These are phyloP conservation scores for Cephalotrichum gorgonifer DNA, from an alignment of 2,329 filamentous ascomycete genomes.

Conservation along the genomic window DNA sequence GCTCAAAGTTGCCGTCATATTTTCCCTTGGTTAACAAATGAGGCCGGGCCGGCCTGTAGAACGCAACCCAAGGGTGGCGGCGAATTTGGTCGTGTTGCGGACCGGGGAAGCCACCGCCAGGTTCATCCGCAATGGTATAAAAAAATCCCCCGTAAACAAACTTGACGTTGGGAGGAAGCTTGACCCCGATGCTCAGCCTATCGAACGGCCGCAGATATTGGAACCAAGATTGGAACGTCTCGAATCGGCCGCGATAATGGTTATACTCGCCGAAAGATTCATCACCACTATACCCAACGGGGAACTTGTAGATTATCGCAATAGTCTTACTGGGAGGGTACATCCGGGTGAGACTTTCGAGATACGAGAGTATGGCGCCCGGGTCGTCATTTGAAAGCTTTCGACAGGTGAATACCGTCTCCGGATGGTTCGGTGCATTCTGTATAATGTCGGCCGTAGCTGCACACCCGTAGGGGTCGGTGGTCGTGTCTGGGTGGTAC, in stretches of 20 bases:
- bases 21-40: constrained; percentile 11
- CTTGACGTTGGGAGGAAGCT: background rate
- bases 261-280: background rate
- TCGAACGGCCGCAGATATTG: constrained; percentile 4
- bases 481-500: constrained; percentile 22
- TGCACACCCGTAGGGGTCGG: constrained; percentile 17
- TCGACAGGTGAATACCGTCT: background rate
- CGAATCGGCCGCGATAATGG: background rate
- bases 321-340: background rate
- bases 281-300: background rate
- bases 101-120: constrained; percentile 6
- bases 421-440: background rate
- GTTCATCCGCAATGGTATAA: constrained; percentile 30
- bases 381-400: background rate
- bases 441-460: background rate
- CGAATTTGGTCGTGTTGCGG: constrained; percentile 8
- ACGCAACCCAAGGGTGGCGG: constrained; percentile 40
- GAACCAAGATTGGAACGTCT: constrained; percentile 19
- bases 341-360: background rate
- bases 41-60: constrained; percentile 33
- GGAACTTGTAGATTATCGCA: background rate
- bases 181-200: background rate
- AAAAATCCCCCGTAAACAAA: constrained; percentile 28
- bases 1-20: constrained; percentile 19
- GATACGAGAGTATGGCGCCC: background rate